phyloP scores from a whole-genome alignment of 2,329 filamentous ascomycete genomes.

The Diaporthe sp. region DNA sequence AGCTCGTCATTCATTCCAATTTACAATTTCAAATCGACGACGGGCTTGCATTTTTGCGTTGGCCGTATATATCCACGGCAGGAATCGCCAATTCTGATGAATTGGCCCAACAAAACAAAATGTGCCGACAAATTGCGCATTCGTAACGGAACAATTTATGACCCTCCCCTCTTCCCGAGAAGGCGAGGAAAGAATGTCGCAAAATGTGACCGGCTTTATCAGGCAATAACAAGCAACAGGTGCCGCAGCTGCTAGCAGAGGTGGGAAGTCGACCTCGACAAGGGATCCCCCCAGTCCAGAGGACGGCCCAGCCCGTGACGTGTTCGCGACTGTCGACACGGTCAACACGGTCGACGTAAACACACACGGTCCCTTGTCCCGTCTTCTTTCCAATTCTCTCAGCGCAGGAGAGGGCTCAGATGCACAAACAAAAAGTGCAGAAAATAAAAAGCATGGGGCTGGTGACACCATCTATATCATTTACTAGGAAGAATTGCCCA shows the following conservation, averaged over 20 bases:
- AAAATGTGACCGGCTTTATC: neutral
- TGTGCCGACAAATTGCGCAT: neutral
- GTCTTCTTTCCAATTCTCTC: neutral
- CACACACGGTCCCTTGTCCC: neutral
- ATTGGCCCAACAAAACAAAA: neutral
- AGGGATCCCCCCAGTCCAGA: conserved; percentile 24
- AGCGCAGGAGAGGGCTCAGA: neutral
- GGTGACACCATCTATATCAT: neutral
- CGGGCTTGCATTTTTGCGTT: neutral
- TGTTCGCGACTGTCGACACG: conserved; percentile 24
- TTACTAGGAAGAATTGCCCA: neutral
- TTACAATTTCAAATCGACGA: neutral
- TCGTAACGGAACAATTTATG: neutral
- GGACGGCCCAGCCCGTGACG: conserved; percentile 26
- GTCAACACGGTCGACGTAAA: neutral
- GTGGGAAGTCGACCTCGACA: neutral
- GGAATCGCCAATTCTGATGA: neutral
- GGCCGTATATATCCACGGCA: neutral
- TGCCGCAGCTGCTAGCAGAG: neutral
- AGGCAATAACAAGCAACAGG: neutral
- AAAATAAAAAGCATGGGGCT: neutral
- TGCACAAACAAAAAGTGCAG: neutral
- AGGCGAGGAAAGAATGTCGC: too few relatives aligned
- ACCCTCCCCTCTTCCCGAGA: too few relatives aligned
- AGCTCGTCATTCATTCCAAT: conserved; percentile 15